Percentiles rank a stretch among this genome's conserved stretches.
Evolutionary conservation across 331 rosid species (phyloP).

Genomic region (Malus hybrid): DNA sequence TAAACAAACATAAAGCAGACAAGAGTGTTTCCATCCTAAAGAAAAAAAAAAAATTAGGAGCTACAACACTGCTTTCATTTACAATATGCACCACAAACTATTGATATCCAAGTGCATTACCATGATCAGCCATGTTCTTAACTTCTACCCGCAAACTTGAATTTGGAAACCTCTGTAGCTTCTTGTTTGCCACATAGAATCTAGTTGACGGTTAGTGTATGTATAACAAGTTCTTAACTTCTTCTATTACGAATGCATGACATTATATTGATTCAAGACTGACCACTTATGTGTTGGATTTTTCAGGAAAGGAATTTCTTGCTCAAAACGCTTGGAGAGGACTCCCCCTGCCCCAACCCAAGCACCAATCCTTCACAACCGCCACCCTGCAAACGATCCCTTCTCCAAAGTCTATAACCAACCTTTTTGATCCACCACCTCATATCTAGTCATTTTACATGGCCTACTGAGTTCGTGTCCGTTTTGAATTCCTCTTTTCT

Average conservation of each 20-base stretch:
- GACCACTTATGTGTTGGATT: slow-evolving; percentile 16
- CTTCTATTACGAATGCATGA: not conserved
- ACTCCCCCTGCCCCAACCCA: slow-evolving; percentile 59
- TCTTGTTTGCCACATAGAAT: not conserved
- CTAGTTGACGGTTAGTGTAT: too few species aligned
- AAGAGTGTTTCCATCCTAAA: not conserved
- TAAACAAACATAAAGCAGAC: not conserved
- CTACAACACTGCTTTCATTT: not conserved
- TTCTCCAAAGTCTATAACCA: slow-evolving; percentile 68
- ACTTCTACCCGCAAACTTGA: not conserved
- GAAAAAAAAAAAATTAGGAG: not conserved
- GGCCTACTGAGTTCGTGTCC: slow-evolving; percentile 25
- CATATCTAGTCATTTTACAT: slow-evolving; percentile 16
- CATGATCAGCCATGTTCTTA: not conserved
- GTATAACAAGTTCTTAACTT: not conserved
- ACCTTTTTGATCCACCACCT: slow-evolving; percentile 27
- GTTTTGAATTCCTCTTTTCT: slow-evolving; percentile 24
- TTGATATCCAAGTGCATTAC: not conserved
- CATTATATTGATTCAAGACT: slow-evolving; percentile 10
- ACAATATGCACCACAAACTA: not conserved
- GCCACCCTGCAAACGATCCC: slow-evolving; percentile 97
- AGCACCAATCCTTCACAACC: slow-evolving; percentile 57
- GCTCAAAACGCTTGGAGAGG: slow-evolving; percentile 94
- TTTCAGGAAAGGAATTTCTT: slow-evolving; percentile 96
- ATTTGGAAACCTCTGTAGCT: not conserved